Conservation (phyloP, 768 basidiomycete genomes). For the Mrakia frigida region DNA sequence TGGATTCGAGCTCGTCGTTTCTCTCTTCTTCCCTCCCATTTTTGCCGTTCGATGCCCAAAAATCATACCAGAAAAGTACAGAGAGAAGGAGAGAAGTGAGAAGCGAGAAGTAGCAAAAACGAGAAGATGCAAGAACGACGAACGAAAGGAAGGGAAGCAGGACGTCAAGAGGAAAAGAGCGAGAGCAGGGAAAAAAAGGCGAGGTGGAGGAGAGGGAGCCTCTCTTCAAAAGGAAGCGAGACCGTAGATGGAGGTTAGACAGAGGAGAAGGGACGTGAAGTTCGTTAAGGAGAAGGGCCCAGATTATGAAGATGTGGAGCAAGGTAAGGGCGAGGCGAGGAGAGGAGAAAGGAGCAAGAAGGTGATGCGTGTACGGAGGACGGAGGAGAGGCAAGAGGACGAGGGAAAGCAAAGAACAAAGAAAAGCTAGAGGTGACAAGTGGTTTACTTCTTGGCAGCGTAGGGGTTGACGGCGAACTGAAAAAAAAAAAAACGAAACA, state of each 20-base stretch:
- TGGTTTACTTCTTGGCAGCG: conserved; percentile 4
- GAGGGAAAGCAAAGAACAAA: not conserved
- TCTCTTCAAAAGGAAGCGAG: too few species aligned
- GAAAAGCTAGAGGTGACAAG: not conserved
- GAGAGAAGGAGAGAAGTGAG: not conserved
- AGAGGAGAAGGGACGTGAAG: not conserved
- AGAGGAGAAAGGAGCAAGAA: not conserved
- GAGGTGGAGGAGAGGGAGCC: too few species aligned
- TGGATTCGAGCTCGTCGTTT: not conserved
- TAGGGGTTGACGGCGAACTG: conserved; percentile 24
- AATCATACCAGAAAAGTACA: not conserved
- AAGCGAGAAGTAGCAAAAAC: not conserved
- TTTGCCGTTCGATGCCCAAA: not conserved
- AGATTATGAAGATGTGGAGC: not conserved
- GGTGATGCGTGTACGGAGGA: not conserved
- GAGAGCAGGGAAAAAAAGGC: too few species aligned
- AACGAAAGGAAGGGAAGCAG: too few species aligned
- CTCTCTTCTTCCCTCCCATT: not conserved
- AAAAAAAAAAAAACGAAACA: not conserved
- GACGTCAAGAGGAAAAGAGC: not conserved
- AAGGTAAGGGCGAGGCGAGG: not conserved
- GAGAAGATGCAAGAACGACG: not conserved
- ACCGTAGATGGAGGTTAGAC: too few species aligned
- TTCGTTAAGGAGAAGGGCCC: not conserved
- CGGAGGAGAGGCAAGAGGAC: not conserved